Conservation (phyloP, 805 yeast genomes). For the Sungouiozyma ichnusensis region DNA sequence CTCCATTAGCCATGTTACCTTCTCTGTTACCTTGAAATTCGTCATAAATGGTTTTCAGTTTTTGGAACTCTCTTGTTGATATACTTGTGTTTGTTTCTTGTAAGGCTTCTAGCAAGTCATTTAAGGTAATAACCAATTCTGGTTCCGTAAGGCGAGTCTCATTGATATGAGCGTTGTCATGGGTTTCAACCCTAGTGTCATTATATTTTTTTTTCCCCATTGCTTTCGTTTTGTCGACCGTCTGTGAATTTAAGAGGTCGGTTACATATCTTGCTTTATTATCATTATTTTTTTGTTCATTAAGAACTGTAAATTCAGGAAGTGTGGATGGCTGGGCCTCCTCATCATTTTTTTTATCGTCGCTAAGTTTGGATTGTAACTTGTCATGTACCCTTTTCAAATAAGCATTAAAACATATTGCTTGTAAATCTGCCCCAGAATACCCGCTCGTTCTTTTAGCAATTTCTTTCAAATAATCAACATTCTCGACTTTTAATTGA, state of each 20-base stretch:
- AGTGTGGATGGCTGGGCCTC: background rate
- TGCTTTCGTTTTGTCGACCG: background rate
- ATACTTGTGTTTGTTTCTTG: slow-evolving; percentile 83
- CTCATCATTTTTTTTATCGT: background rate
- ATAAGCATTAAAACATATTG: slow-evolving; percentile 83
- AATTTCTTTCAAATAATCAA: slow-evolving; percentile 37
- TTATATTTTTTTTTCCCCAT: background rate
- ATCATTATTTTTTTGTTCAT: background rate
- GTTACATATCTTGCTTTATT: background rate
- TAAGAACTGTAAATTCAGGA: background rate
- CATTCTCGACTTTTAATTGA: slow-evolving; percentile 15
- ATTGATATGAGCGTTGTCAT: background rate
- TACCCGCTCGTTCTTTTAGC: slow-evolving; percentile 61
- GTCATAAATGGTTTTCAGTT: slow-evolving; percentile 52
- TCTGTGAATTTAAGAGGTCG: background rate
- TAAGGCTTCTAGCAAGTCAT: slow-evolving; percentile 53
- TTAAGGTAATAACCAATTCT: slow-evolving; percentile 31
- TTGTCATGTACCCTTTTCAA: slow-evolving; percentile 71
- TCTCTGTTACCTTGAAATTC: slow-evolving; percentile 70
- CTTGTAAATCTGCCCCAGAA: slow-evolving; percentile 94
- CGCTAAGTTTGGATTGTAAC: slow-evolving; percentile 31
- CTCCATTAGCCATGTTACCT: slow-evolving; percentile 83
- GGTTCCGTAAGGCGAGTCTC: background rate
- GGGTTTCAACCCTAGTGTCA: background rate
- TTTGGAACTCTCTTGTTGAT: slow-evolving; percentile 56